A percentile compares a stretch with the other conserved stretches of the same genome.
Evolutionary conservation across 75 land plant species (phyloP).

Genomic region (Selaginella tamariscina): DNA sequence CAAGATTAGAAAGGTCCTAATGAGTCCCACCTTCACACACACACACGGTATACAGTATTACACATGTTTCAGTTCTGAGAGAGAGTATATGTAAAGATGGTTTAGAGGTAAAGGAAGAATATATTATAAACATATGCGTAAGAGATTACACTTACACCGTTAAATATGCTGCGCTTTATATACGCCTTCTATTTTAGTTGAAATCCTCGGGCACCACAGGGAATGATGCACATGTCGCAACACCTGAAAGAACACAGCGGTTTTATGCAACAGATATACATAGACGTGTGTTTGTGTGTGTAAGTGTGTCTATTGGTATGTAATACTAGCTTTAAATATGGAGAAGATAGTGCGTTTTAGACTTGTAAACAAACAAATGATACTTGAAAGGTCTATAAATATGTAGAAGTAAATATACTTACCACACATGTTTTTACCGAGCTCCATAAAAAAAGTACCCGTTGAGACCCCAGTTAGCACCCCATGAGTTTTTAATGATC

Average conservation of each 20-base stretch:
- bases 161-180: too few relatives aligned
- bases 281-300: background rate
- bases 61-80: too few relatives aligned
- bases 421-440: conserved; percentile 99
- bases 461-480: conserved; percentile 58
- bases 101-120: too few relatives aligned
- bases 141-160: too few relatives aligned
- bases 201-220: conserved; percentile 47
- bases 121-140: too few relatives aligned
- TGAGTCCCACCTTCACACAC: too few relatives aligned
- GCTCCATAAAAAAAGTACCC: conserved; percentile 92
- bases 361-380: background rate
- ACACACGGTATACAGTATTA: too few relatives aligned
- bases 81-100: too few relatives aligned
- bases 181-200: too few relatives aligned
- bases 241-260: conserved; percentile 37
- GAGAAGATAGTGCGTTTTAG: background rate
- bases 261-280: background rate
- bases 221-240: conserved; percentile 90
- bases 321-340: background rate
- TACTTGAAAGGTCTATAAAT: background rate
- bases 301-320: background rate
- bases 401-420: conserved; percentile 19
- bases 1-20: too few relatives aligned
- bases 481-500: conserved; percentile 97